phyloP scores from a whole-genome alignment of 129 eudicot genomes.

The Tagetes erecta region DNA sequence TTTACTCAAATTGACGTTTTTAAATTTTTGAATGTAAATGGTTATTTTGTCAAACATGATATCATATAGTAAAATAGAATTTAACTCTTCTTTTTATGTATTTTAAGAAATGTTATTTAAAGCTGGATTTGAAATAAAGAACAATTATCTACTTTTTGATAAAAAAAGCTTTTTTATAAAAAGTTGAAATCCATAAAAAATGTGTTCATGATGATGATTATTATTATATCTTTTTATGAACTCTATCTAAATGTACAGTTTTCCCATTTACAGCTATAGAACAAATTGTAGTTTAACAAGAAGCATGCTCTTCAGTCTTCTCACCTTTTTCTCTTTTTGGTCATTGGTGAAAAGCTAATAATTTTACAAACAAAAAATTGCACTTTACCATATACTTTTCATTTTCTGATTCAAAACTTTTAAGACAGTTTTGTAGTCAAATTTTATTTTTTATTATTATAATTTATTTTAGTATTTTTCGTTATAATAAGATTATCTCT shows the following conservation, averaged over 20 bases:
- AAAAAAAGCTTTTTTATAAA: not conserved
- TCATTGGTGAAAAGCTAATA: slow-evolving; percentile 27
- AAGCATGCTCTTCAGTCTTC: slow-evolving; percentile 38
- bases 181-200: not conserved
- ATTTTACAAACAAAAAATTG: slow-evolving; percentile 18
- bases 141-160: not conserved
- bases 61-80: too few species aligned
- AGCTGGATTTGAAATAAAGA: not conserved
- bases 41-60: not conserved
- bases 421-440: not conserved
- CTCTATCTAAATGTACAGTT: not conserved
- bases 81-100: too few species aligned
- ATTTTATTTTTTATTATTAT: not conserved
- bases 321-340: slow-evolving; percentile 27
- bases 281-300: slow-evolving; percentile 28
- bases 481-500: too few species aligned
- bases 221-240: not conserved
- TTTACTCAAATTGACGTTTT: too few species aligned
- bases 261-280: not conserved
- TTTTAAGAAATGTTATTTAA: not conserved
- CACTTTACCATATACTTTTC: slow-evolving; percentile 13
- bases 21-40: not conserved
- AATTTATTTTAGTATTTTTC: too few species aligned
- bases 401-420: slow-evolving; percentile 4
- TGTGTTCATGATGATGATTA: not conserved